Evolutionary conservation across 495 filamentous ascomycete genomes (phyloP), one percentile per base, ranked within the genome.

Genomic region (Annulohypoxylon nitens): DNA sequence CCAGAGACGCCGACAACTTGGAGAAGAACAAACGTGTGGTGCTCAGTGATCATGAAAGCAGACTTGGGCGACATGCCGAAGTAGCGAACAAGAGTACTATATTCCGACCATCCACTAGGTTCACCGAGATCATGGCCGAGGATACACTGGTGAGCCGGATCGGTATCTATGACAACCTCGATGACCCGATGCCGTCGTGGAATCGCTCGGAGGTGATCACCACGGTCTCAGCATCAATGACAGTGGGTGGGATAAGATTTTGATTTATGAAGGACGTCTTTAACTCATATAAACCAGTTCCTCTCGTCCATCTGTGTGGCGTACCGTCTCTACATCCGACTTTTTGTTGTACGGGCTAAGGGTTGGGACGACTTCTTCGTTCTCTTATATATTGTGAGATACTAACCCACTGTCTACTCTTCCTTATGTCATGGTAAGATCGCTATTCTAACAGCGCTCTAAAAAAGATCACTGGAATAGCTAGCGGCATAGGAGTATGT

Each of bases 301-400:
- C n/a, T 80, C 14, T 80, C 78, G 39, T 78, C 74, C 41, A 63
- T 80, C 1, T 80, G 76, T 54, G 77, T 78, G 14, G 18, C 67
- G 10, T 66, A 74, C 12, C 70, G 78, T 37, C 71, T 80, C 26
- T 79, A 74, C 34, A 70, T 80, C 16, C 62, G 78, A 18, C 39
- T 79, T 5, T 72, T 47, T 7, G 74, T 80, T 1, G 67, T 78
- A 11, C 71, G 67, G 2, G 61, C 72, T 39, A 67, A 69, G 25
- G 78, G 78, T 14, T 70, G 66, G 61, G 78, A 80, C 67, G 78
- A 80, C 20, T 61, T 78, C 5, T 79, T 79, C 39, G 69, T 79
- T 41, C 51, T 72, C 10, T 55, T 80, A n/a, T 80, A 80, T 18
- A 64, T 80, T 9, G 76, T 78, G 70, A 43, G 75, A 11, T 51